Percentiles rank a stretch among this genome's conserved stretches.
phyloP scores from a whole-genome alignment of 169 alveolate genomes.

The Hepatocystis sp. region DNA sequence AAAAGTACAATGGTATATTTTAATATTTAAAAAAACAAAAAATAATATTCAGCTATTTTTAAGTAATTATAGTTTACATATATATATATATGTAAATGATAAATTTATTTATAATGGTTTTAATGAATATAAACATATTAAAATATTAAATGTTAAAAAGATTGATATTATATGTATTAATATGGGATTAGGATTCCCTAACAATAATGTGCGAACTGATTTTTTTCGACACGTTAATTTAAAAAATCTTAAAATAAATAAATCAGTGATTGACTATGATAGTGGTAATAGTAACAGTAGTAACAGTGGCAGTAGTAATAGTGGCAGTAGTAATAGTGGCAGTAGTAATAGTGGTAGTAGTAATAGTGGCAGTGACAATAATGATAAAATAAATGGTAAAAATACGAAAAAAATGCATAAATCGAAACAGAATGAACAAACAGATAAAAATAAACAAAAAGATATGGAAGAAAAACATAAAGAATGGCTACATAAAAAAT shows the following conservation, averaged over 20 bases:
- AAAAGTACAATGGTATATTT: constrained; percentile 67
- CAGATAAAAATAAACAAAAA: neutral
- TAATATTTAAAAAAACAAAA: constrained; percentile 8
- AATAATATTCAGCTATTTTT: constrained; percentile 47
- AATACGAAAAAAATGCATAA: neutral
- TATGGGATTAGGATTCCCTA: constrained; percentile 72
- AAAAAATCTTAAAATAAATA: constrained; percentile 14
- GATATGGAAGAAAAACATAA: neutral
- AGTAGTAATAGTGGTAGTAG: too few species aligned
- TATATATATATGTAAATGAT: constrained; percentile 42
- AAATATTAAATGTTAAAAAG: constrained; percentile 34
- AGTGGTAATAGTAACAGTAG: neutral
- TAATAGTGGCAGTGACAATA: neutral
- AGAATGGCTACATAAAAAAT: neutral
- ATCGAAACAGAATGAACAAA: neutral
- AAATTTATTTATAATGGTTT: constrained; percentile 55
- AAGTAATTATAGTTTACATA: constrained; percentile 56
- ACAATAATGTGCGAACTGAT: constrained; percentile 43
- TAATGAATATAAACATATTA: constrained; percentile 62
- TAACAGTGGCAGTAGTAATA: constrained; percentile 17
- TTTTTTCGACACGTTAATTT: constrained; percentile 34
- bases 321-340: neutral
- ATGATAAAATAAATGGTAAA: neutral
- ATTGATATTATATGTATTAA: constrained; percentile 57
- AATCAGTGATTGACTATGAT: constrained; percentile 5